Conservation (phyloP, 2,329 filamentous ascomycete species). For the Emmonsia crescens region DNA sequence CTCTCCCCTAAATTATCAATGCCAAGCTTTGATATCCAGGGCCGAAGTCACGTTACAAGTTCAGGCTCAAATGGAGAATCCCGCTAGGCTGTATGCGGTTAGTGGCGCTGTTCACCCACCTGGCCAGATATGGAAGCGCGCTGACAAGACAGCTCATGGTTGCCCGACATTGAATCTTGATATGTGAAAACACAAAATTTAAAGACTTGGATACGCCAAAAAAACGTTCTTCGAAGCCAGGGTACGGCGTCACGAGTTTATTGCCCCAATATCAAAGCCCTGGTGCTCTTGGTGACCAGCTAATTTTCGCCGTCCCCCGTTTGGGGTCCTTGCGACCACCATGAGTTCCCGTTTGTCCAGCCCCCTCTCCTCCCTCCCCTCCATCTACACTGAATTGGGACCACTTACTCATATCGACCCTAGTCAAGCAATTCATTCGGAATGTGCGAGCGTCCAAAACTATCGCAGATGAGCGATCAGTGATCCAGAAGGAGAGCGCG, state of each 20-base stretch:
- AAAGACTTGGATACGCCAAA: background rate
- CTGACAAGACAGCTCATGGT: background rate
- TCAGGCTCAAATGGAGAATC: background rate
- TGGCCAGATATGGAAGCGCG: background rate
- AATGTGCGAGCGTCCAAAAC: constrained; percentile 98
- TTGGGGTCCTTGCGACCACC: constrained; percentile 41
- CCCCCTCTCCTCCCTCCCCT: constrained; percentile 14
- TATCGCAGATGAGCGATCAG: constrained; percentile 94
- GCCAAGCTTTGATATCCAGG: background rate
- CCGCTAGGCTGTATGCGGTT: background rate
- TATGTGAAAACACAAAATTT: background rate
- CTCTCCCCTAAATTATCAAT: background rate
- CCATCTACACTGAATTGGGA: constrained; percentile 10
- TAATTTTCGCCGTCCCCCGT: constrained; percentile 19
- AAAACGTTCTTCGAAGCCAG: background rate
- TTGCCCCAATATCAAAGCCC: background rate
- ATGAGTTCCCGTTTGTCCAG: constrained; percentile 47
- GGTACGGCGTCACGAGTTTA: background rate
- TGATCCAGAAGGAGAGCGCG: constrained; percentile 98
- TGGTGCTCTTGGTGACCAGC: constrained; percentile 3
- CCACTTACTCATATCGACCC: constrained; percentile 19
- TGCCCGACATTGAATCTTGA: background rate
- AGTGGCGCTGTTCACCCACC: background rate
- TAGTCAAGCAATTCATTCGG: constrained; percentile 99
- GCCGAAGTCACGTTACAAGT: background rate